A percentile compares a stretch with the other conserved stretches of the same genome.
These are phyloP conservation scores for Vitis riparia DNA, from an alignment of 164 flowering plant genomes.

Conservation along the genomic window DNA sequence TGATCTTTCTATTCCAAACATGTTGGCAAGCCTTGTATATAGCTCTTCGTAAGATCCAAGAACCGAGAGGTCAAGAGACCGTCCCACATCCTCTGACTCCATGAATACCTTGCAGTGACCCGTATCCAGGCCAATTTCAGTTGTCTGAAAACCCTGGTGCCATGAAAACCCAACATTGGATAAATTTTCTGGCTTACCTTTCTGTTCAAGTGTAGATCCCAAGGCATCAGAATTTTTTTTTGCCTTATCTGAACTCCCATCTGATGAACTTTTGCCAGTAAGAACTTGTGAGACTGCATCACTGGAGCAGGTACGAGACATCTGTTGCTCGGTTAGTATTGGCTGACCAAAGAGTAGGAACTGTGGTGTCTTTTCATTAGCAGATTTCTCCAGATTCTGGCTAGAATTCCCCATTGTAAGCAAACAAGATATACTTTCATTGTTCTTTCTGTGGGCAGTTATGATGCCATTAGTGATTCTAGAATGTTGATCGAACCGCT, in stretches of 20 bases:
- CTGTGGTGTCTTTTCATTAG: conserved; percentile 41
- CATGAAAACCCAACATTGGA: conserved; percentile 33
- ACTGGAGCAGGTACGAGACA: conserved; percentile 45
- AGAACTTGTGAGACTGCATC: conserved; percentile 34
- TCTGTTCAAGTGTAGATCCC: conserved; percentile 18
- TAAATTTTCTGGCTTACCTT: conserved; percentile 24
- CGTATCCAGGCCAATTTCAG: conserved; percentile 42
- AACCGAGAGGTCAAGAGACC: conserved; percentile 71
- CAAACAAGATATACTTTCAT: conserved; percentile 66
- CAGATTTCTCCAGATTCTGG: conserved; percentile 42
- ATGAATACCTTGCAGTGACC: conserved; percentile 79
- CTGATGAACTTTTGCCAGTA: conserved; percentile 39
- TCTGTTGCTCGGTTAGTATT: conserved; percentile 79
- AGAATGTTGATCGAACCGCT: conserved; percentile 32
- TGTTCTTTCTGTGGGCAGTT: conserved; percentile 25
- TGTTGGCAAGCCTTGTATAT: conserved; percentile 50
- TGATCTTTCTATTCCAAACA: conserved; percentile 62
- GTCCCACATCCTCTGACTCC: conserved; percentile 82
- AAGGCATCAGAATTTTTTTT: conserved; percentile 31
- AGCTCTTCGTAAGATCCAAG: conserved; percentile 82
- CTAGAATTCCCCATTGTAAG: conserved; percentile 67
- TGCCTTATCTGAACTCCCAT: conserved; percentile 37
- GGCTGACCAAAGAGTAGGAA: conserved; percentile 90
- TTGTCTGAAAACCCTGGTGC: conserved; percentile 22
- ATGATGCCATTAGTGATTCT: conserved; percentile 29